phyloP scores from a whole-genome alignment of 257 asterid species.

The Plantago ovata region DNA sequence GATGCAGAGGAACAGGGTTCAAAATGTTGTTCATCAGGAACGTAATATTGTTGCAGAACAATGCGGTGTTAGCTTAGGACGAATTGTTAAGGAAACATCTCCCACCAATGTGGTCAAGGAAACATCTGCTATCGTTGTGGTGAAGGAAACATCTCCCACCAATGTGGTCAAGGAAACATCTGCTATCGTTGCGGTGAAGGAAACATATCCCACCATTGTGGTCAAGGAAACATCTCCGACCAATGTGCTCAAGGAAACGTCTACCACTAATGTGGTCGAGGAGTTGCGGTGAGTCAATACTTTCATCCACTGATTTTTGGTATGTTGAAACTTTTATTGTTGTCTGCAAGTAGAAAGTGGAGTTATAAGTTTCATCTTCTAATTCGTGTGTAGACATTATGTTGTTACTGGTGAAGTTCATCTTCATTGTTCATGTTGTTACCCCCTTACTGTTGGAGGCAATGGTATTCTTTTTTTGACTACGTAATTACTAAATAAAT shows the following conservation, averaged over 20 bases:
- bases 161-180: background rate
- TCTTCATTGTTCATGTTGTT: background rate
- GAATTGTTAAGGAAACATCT: slow-evolving; percentile 34
- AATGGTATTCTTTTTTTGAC: background rate
- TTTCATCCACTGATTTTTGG: slow-evolving; percentile 6
- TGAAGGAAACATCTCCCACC: slow-evolving; percentile 34
- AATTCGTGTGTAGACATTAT: no score
- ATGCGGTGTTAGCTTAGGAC: no score
- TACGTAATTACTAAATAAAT: background rate
- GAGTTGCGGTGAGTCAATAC: slow-evolving; percentile 43
- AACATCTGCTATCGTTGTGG: background rate
- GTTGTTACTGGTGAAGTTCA: background rate
- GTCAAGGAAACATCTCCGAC: slow-evolving; percentile 16
- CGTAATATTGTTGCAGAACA: slow-evolving; percentile 32
- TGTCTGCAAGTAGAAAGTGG: background rate
- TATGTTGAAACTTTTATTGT: background rate
- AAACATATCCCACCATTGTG: no score
- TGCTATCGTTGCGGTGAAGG: slow-evolving; percentile 7
- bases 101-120: slow-evolving; percentile 9
- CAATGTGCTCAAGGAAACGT: no score
- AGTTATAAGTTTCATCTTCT: background rate
- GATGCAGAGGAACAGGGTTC: slow-evolving; percentile 53
- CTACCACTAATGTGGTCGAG: slow-evolving; percentile 9
- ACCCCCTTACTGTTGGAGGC: background rate
- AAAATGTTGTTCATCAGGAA: slow-evolving; percentile 36